Conservation (phyloP, 208 protist genomes). For the Acanthamoeba pearcei region DNA sequence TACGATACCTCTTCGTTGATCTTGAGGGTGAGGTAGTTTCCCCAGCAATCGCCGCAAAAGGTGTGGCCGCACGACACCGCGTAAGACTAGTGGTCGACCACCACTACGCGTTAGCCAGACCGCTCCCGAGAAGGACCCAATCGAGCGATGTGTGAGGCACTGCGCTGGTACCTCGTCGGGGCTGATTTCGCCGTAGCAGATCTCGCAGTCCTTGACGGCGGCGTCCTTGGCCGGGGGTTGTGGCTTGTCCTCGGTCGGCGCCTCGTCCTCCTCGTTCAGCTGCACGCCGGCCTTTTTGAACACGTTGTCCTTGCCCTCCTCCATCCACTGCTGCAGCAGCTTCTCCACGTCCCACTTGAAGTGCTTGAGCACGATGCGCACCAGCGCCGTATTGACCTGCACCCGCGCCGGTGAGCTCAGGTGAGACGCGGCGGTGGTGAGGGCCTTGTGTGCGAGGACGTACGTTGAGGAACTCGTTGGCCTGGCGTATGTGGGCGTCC, state of each 20-base stretch:
- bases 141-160: too few relatives aligned
- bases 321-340: constrained; percentile 61
- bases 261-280: constrained; percentile 19
- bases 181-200: constrained; percentile 42
- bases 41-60: constrained; percentile 51
- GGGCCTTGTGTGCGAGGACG: background rate
- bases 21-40: constrained; percentile 37
- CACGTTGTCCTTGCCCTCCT: constrained; percentile 33
- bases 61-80: constrained; percentile 44
- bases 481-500: constrained; percentile 40
- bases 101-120: background rate
- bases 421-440: background rate
- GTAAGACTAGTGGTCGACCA: background rate
- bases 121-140: too few relatives aligned
- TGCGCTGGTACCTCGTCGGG: background rate
- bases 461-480: constrained; percentile 65
- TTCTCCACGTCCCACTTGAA: constrained; percentile 71
- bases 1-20: constrained; percentile 42
- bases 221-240: background rate
- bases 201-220: constrained; percentile 45
- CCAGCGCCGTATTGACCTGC: constrained; percentile 49
- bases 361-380: constrained; percentile 62
- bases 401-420: background rate
- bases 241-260: background rate
- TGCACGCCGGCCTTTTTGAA: constrained; percentile 54